Percentiles rank a stretch among this genome's conserved stretches.
These are phyloP conservation scores for Coniochaeta sp. DNA, from an alignment of 2,329 filamentous ascomycete genomes.

Conservation along the genomic window DNA sequence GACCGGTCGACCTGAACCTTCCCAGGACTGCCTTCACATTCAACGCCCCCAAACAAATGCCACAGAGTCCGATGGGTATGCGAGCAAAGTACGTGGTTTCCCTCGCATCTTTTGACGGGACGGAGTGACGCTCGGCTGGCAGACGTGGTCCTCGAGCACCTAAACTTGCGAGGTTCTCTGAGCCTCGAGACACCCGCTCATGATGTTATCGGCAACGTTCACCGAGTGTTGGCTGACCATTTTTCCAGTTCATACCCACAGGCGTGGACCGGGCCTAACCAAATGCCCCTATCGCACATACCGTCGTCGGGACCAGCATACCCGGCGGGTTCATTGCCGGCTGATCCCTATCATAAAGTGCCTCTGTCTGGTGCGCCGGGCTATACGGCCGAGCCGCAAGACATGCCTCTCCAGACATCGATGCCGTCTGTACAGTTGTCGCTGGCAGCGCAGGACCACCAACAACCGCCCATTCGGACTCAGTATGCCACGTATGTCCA, in stretches of 20 bases:
- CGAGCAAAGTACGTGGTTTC: conserved; percentile 48
- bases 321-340: conserved; percentile 41
- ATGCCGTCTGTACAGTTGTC: conserved; percentile 48
- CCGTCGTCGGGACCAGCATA: conserved; percentile 39
- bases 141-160: background rate
- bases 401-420: conserved; percentile 43
- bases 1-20: conserved; percentile 45
- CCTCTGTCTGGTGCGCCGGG: conserved; percentile 39
- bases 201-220: background rate
- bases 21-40: conserved; percentile 53
- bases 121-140: background rate
- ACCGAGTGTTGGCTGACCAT: conserved; percentile 5
- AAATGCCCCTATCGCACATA: conserved; percentile 40
- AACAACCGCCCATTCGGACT: conserved; percentile 37
- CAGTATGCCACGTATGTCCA: conserved; percentile 47
- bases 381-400: conserved; percentile 44
- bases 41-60: conserved; percentile 45
- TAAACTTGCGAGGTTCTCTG: background rate
- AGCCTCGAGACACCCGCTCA: background rate
- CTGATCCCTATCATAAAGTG: conserved; percentile 46
- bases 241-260: conserved; percentile 45
- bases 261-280: conserved; percentile 42
- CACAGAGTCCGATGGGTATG: conserved; percentile 45
- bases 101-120: background rate
- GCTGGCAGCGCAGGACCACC: conserved; percentile 38